Evolutionary conservation across 331 rosid species (phyloP), one percentile per base, ranked within the genome.

Genomic region (Stylosanthes scabra): DNA sequence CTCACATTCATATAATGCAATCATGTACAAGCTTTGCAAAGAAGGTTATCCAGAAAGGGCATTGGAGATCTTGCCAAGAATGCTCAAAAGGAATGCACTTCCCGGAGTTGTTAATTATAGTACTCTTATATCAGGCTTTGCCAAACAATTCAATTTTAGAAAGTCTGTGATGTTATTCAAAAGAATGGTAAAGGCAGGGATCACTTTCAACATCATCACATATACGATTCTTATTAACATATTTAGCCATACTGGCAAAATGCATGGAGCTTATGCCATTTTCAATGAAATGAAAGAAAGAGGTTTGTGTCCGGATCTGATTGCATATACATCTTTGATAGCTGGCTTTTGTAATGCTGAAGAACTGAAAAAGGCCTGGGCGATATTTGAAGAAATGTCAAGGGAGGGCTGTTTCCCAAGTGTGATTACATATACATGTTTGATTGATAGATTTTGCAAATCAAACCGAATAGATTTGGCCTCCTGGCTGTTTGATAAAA

Each of bases 81-180:
- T 89, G 95, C 77, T 89, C 6, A 89, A 89, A 87, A 74, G 69
- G 72, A 87, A 85, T 79, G 74, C 83, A 58, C 71, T 74, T 80
- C 91, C 89, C 1, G 83, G 66, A 75, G 88, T 58, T 79, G 80
- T 83, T 64, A 82, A 76, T 72, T 89, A 78, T 72, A 74, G 75
- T 63, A 85, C 83, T 29, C 85, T 89, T 59, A 87, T 89, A 51
- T 72, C 84, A 50, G 84, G 86, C 60, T 89, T 85, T 83, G 84
- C 87, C 68, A 85, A 87, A 76, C 78, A 83, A 66, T 72, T 51
- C 46, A 63, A 85, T 55, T 16, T 66, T 16, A 62, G 74, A 72
- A 77, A 47, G 70, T 88, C 90, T 14, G 72, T 71, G 74, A 65
- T 31, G 73, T 73, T 89, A 78, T 83, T 64, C 80, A 67, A 73